phyloP scores from a whole-genome alignment of 1,284 basidiomycete species.

The Heliocybe sulcata region DNA sequence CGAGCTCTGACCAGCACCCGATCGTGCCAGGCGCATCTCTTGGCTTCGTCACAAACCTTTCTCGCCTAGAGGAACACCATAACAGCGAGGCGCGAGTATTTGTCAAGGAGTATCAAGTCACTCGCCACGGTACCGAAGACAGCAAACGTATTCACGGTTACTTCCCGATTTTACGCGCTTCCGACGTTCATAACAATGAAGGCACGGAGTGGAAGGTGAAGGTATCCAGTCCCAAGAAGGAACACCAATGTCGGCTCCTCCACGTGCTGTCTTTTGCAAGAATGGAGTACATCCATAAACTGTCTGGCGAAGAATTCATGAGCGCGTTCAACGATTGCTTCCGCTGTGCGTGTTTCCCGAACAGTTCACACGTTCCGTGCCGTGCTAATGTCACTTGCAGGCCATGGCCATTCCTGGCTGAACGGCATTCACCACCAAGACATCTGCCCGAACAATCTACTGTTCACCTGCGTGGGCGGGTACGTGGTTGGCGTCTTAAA shows the following conservation, averaged over 20 bases:
- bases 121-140: constrained; percentile 2
- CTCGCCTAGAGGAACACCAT: constrained; percentile 11
- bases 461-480: constrained; percentile 13
- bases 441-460: constrained; percentile 23
- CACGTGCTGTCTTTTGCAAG: constrained; percentile 10
- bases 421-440: constrained; percentile 20
- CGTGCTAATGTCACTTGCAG: constrained; percentile 10
- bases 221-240: constrained; percentile 3
- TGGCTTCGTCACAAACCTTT: constrained; percentile 11
- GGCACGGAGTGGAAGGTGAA: constrained; percentile 4
- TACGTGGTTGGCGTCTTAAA: constrained; percentile 18
- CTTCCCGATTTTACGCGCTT: constrained; percentile 12
- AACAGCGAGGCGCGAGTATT: constrained; percentile 12
- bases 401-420: constrained; percentile 23
- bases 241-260: constrained; percentile 1
- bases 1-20: background rate
- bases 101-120: constrained; percentile 4
- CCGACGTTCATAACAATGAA: constrained; percentile 1
- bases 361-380: background rate
- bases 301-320: constrained; percentile 10
- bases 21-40: background rate
- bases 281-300: constrained; percentile 7
- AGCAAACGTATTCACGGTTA: constrained; percentile 9
- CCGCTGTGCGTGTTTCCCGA: constrained; percentile 8
- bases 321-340: constrained; percentile 12